These are phyloP conservation scores for Sisymbrium altissimum DNA, from an alignment of 345 rosid species.

Conservation along the genomic window DNA sequence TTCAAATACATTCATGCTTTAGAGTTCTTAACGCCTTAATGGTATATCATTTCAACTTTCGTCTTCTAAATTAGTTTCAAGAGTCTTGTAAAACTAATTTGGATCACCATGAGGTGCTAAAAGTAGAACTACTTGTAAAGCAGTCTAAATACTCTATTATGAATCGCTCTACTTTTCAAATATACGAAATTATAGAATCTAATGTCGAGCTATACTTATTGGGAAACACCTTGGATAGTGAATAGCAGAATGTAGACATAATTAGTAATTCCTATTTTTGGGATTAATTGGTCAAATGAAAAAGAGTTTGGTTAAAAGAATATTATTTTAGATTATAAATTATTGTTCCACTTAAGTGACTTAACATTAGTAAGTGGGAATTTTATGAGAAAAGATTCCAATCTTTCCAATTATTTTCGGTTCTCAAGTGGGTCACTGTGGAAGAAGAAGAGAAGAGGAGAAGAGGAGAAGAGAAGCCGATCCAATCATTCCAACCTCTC, in stretches of 20 bases:
- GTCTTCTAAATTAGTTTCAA: not conserved
- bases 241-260: conserved; percentile 3
- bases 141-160: not conserved
- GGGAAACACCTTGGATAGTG: conserved; percentile 9
- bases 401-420: conserved; percentile 4
- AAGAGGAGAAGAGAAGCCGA: conserved; percentile 27
- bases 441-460: conserved; percentile 10
- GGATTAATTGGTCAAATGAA: conserved; percentile 17
- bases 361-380: conserved; percentile 27
- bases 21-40: not conserved
- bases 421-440: conserved; percentile 13
- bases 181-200: not conserved
- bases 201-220: not conserved
- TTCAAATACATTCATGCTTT: not conserved
- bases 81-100: not conserved
- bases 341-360: conserved; percentile 21
- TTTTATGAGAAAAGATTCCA: conserved; percentile 17
- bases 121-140: not conserved
- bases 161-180: not conserved
- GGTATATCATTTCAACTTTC: not conserved
- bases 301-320: not conserved
- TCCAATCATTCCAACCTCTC: conserved; percentile 25
- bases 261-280: conserved; percentile 4
- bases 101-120: not conserved
- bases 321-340: not conserved